These are phyloP conservation scores for Chytridium lagenaria DNA, from an alignment of 371 early-diverging fungal genomes.

Conservation along the genomic window DNA sequence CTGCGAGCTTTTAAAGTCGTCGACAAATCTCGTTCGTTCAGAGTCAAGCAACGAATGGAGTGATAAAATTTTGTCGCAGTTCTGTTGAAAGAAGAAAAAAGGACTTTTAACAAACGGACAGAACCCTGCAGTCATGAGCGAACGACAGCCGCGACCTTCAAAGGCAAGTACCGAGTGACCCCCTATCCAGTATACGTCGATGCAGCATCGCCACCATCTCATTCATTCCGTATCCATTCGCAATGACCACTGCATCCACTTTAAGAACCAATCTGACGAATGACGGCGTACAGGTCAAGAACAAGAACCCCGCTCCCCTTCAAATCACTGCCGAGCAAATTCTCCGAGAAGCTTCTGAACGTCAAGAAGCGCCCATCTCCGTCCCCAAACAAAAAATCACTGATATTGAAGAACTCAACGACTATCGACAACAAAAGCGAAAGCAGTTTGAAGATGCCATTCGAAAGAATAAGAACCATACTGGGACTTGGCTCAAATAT, in stretches of 20 bases:
- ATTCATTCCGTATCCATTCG: neutral
- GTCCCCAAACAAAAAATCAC: constrained; percentile 90
- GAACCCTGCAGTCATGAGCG: neutral
- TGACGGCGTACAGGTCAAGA: constrained; percentile 97
- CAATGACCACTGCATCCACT: neutral
- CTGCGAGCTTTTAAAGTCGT: too few species aligned
- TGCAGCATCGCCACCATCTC: neutral
- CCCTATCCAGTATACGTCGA: neutral
- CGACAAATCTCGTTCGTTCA: too few species aligned
- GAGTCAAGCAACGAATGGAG: too few species aligned
- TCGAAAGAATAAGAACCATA: constrained; percentile 80
- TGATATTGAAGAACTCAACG: constrained; percentile 90
- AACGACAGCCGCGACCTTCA: constrained; percentile 33
- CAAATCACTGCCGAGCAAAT: constrained; percentile 99
- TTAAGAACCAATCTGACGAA: too few species aligned
- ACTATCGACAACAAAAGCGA: constrained; percentile 87
- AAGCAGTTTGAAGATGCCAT: constrained; percentile 94
- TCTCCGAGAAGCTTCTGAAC: constrained; percentile 91
- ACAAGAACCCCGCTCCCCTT: constrained; percentile 96
- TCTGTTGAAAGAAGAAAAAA: too few species aligned
- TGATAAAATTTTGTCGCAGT: too few species aligned
- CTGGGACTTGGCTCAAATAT: constrained; percentile 94
- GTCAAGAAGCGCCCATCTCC: constrained; percentile 75
- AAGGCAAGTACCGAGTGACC: constrained; percentile 24
- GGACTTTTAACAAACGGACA: too few species aligned